Evolutionary conservation across 768 basidiomycete species (phyloP).

Genomic region (Thelephora ganbajun): DNA sequence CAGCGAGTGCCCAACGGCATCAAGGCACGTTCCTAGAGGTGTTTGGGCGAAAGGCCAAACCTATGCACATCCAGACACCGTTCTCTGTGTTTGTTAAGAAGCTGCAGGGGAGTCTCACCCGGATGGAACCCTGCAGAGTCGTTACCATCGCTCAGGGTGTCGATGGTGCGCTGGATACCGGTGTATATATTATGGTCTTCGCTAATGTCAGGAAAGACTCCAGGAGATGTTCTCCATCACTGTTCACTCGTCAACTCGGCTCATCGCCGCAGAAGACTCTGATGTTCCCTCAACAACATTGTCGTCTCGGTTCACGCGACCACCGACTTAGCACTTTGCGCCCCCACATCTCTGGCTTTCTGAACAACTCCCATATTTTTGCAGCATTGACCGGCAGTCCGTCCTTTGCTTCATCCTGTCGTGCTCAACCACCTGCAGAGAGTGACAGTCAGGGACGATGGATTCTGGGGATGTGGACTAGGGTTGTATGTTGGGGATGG

Average conservation of each 20-base stretch:
- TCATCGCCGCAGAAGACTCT: slow-evolving; percentile 81
- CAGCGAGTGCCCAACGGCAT: slow-evolving; percentile 52
- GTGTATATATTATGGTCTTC: not conserved
- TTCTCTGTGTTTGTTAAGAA: slow-evolving; percentile 84
- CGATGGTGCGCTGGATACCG: slow-evolving; percentile 43
- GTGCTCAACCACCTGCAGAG: slow-evolving; percentile 16
- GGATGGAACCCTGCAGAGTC: slow-evolving; percentile 94
- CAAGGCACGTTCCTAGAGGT: slow-evolving; percentile 71
- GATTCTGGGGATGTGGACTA: no score
- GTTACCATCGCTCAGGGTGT: slow-evolving; percentile 72
- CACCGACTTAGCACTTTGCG: slow-evolving; percentile 90
- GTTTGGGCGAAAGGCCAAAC: slow-evolving; percentile 42
- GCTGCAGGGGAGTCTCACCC: slow-evolving; percentile 85
- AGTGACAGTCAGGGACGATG: slow-evolving; percentile 4
- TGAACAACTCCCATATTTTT: slow-evolving; percentile 68
- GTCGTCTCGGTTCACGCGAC: slow-evolving; percentile 97
- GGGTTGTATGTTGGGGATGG: no score
- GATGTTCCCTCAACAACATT: slow-evolving; percentile 87
- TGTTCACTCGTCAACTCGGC: slow-evolving; percentile 86
- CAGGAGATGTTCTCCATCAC: slow-evolving; percentile 78
- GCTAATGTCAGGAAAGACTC: slow-evolving; percentile 38
- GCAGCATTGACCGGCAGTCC: slow-evolving; percentile 68
- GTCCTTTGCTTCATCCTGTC: slow-evolving; percentile 31
- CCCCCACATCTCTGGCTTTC: slow-evolving; percentile 68
- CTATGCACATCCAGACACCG: slow-evolving; percentile 34